phyloP scores from a whole-genome alignment of 23 red algal genomes.

The Cyanidium caldarium region DNA sequence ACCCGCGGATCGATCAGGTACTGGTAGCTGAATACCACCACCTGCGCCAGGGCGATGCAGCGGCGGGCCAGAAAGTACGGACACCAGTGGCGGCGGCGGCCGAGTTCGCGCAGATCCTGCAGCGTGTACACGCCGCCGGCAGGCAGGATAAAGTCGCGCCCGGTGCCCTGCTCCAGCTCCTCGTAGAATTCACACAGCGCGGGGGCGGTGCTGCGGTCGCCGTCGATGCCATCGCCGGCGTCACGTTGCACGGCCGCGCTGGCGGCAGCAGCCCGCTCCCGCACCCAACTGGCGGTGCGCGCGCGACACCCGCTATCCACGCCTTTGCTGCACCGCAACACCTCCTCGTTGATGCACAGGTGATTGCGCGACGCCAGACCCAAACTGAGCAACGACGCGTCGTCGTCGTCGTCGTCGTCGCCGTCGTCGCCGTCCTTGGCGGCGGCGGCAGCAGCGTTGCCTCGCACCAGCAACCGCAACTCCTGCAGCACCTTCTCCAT shows the following conservation, averaged over 20 bases:
- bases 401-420: neutral
- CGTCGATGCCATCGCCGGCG: neutral
- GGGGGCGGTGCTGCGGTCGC: too few relatives aligned
- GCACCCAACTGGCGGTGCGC: slow-evolving; percentile 9
- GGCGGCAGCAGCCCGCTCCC: slow-evolving; percentile 8
- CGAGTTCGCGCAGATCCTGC: neutral
- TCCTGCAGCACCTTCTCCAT: slow-evolving; percentile 28
- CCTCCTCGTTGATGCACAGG: slow-evolving; percentile 14
- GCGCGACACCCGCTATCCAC: slow-evolving; percentile 19
- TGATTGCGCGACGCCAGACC: slow-evolving; percentile 13
- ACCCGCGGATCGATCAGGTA: slow-evolving; percentile 21
- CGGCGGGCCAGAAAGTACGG: slow-evolving; percentile 14
- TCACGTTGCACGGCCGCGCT: too few relatives aligned
- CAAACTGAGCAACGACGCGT: neutral
- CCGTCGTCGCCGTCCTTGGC: neutral
- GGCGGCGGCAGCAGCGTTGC: neutral
- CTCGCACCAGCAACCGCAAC: neutral
- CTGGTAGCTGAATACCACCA: slow-evolving; percentile 19
- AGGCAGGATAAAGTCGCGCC: slow-evolving; percentile 4
- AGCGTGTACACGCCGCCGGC: slow-evolving; percentile 8
- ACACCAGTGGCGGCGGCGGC: neutral
- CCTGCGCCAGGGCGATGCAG: neutral
- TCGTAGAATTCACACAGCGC: neutral
- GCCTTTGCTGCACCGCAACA: neutral
- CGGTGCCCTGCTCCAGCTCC: neutral